A percentile compares a stretch with the other conserved stretches of the same genome.
Evolutionary conservation across 2,329 filamentous ascomycete species (phyloP).

Genomic region (Phyllosticta ampelicida): DNA sequence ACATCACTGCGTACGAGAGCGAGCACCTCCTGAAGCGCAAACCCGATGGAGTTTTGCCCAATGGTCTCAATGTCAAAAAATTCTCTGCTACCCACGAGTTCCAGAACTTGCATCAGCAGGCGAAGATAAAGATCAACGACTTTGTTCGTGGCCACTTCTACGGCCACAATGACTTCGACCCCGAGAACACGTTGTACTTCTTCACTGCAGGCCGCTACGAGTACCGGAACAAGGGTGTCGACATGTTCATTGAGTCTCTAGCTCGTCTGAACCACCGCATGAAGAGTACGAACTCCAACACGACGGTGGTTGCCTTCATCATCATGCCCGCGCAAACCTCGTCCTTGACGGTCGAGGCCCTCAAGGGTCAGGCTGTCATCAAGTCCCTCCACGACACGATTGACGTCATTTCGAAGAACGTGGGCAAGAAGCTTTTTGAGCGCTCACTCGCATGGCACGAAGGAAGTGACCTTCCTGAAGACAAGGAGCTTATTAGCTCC

Average conservation of each 20-base stretch:
- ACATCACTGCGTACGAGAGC: conserved; percentile 96
- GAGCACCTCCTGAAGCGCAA: conserved; percentile 97
- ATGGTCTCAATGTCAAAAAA: conserved; percentile 96
- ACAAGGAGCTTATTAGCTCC: conserved; percentile 87
- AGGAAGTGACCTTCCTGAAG: conserved; percentile 83
- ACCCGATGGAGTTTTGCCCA: conserved; percentile 90
- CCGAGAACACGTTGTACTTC: conserved; percentile 93
- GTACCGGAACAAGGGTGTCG: conserved; percentile 95
- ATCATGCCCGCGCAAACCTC: conserved; percentile 98
- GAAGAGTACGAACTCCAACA: conserved; percentile 75
- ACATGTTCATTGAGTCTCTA: conserved; percentile 98
- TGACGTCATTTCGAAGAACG: conserved; percentile 82
- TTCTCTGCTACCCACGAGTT: conserved; percentile 98
- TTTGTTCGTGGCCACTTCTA: conserved; percentile 98
- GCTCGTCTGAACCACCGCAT: conserved; percentile 89
- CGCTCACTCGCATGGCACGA: conserved; percentile 92
- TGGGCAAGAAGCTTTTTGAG: conserved; percentile 90
- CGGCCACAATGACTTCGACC: conserved; percentile 93
- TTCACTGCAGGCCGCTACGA: conserved; percentile 97
- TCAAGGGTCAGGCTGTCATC: conserved; percentile 95
- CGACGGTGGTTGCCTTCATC: conserved; percentile 92
- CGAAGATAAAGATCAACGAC: conserved; percentile 96
- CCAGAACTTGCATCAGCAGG: conserved; percentile 92
- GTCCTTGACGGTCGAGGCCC: conserved; percentile 85
- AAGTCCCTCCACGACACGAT: conserved; percentile 92